phyloP scores from a whole-genome alignment of 106 monocot species.

The Acorus gramineus region DNA sequence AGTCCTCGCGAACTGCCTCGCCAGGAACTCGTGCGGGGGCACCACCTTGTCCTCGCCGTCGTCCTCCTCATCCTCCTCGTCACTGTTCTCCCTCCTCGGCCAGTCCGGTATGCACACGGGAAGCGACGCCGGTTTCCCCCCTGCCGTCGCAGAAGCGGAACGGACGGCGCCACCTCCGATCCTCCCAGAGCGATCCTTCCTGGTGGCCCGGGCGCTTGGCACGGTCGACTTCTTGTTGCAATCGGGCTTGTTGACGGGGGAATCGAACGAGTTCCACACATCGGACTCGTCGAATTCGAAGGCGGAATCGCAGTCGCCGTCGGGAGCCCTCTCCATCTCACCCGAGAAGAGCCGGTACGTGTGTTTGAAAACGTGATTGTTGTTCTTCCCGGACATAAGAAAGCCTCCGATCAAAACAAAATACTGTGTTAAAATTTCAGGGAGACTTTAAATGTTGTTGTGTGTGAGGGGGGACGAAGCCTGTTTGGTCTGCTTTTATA shows the following conservation, averaged over 20 bases:
- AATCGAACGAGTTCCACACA: conserved; percentile 48
- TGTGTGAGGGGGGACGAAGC: not conserved
- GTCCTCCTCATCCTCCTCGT: conserved; percentile 4
- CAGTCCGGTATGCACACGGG: conserved; percentile 68
- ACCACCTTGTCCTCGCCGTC: not conserved
- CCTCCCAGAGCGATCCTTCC: conserved; percentile 2
- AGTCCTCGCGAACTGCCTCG: conserved; percentile 7
- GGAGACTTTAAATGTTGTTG: not conserved
- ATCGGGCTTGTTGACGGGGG: not conserved
- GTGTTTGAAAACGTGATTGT: not conserved
- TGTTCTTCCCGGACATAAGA: not conserved
- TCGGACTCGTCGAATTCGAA: conserved; percentile 64
- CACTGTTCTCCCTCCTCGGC: conserved; percentile 16
- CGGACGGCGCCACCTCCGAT: not conserved
- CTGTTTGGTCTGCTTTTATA: no score
- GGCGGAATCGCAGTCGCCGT: conserved; percentile 7
- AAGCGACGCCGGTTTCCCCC: conserved; percentile 24
- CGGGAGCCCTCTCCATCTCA: not conserved
- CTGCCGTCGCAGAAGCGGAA: not conserved
- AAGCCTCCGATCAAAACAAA: not conserved
- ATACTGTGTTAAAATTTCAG: not conserved
- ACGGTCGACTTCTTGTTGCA: not conserved
- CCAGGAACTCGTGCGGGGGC: conserved; percentile 25
- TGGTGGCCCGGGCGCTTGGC: conserved; percentile 2
- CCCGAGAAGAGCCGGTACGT: conserved; percentile 12